Base-by-base conservation (phyloP, 2,329 filamentous ascomycete species). In the Fusarium fujikuroi region DNA sequence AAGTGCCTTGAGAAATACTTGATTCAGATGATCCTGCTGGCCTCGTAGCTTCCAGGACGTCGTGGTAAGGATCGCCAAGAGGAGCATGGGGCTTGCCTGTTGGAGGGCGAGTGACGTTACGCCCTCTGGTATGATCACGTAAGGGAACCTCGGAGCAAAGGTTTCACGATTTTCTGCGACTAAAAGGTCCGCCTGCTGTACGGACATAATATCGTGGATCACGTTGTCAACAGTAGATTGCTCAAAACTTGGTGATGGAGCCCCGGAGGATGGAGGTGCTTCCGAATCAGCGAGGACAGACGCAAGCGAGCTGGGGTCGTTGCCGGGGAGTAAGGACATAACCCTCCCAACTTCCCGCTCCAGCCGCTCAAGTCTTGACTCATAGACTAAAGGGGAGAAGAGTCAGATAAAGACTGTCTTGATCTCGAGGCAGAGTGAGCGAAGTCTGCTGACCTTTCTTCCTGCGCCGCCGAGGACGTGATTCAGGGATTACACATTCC, bases 351-450 rank as follows among this genome's bases (percentile, higher is more conserved):
- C 16, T 11, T 43, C 42, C n/a, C 42, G 42, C 42, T 43, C 42
- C 0, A 43, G 42, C 6, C 42, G 42, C 6, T 43, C 42, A 43
- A 43, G 42, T 43, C n/a, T 43, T 12, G 42, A 43, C 10, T 43
- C 42, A 18, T 43, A 23, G 15, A 43, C 42, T 43, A 8, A 18
- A 10, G 10, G 8, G 10, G 2, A 23, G 9, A 11, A 23, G 11
- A 11, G 16, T 43, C 16, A 43, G n/a, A 5, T 5, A 43, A 18
- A 23, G 0, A 9, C 5, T 1, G n/a, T 5, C 2, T 23, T 23
- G 6, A 39, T 19, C 10, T 12, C 37, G 7, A 12, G 37, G 19
- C 37, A 23, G n/a, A 23, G 15, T 23, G 5, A 5, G 18, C 42
- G 16, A 43, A 10, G 15, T 7, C 4, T 18, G 1, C n/a, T 43